Percentiles rank a stretch among this genome's conserved stretches.
These are phyloP conservation scores for Trypanosomatidae sp. DNA, from an alignment of 208 protist genomes.

Conservation along the genomic window DNA sequence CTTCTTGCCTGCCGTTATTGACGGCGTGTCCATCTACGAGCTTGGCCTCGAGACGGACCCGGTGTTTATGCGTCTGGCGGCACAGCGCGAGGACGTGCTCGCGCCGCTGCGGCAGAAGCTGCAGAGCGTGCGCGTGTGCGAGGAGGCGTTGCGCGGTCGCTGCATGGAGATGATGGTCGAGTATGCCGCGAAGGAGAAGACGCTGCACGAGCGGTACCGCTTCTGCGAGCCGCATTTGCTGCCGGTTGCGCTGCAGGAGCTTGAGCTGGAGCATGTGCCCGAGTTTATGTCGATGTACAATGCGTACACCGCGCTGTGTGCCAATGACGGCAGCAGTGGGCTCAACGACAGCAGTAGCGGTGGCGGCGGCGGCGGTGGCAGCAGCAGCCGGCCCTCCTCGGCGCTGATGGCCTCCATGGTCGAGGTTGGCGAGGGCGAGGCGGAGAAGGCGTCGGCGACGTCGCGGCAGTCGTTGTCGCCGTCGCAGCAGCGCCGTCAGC, in stretches of 20 bases:
- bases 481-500: slow-evolving; percentile 1
- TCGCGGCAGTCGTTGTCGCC: no score
- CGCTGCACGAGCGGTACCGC: slow-evolving; percentile 12
- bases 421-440: no score
- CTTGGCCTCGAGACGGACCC: slow-evolving; percentile 38
- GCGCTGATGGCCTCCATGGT: no score
- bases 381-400: neutral
- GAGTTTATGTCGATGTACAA: slow-evolving; percentile 11
- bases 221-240: slow-evolving; percentile 16
- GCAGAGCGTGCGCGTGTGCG: slow-evolving; percentile 17
- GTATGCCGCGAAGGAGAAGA: slow-evolving; percentile 14
- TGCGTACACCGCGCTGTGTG: slow-evolving; percentile 13
- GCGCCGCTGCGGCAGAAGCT: slow-evolving; percentile 23
- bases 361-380: no score
- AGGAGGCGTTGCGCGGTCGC: slow-evolving; percentile 28
- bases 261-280: slow-evolving; percentile 17
- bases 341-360: no score
- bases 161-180: slow-evolving; percentile 17
- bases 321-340: slow-evolving; percentile 6
- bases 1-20: slow-evolving; percentile 26
- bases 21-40: slow-evolving; percentile 24
- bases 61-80: slow-evolving; percentile 35
- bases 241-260: slow-evolving; percentile 17
- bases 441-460: no score
- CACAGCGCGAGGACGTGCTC: slow-evolving; percentile 34